Evolutionary conservation across 345 rosid species (phyloP), one percentile per base, ranked within the genome.

Genomic region (Dovyalis caffra): DNA sequence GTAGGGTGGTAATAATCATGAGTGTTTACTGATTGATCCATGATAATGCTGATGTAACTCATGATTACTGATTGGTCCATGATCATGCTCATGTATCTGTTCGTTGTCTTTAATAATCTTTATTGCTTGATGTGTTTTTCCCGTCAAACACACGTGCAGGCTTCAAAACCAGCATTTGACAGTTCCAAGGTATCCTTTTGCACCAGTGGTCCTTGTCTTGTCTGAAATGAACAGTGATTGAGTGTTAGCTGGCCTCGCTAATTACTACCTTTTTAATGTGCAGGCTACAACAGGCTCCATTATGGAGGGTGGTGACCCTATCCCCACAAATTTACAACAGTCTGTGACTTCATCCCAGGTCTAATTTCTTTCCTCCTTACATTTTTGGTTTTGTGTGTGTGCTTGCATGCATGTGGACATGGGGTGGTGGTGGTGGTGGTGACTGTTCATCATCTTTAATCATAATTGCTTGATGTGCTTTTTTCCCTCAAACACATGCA

Each of bases 181-280:
- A 71, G 66, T 38, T 71, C 74, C 49, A 71, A 71, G 74, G 74
- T 71, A 60, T 38, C 38, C 9, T 35, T 35, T 35, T 35, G 38
- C 29, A 33, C 49, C 18, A 75, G 38, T 9, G 8, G 8, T 8
- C 38, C 8, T 25, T 64, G 62, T 76, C 62, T 6, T 33, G 21
- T 49, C 47, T 68, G 8, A 67, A 26, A 71, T 70, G 47, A 28
- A 71, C 58, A 18, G 8, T 45, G n/a, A 20, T 5, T 61, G 35
- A 12, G 10, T 31, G 11, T 47, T 10, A 68, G 35, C 34, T 31
- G 47, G 23, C 40, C 75, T 62, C 43, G 29, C 43, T 23, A 6
- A 5, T 34, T 34, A 38, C 66, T 26, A 40, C 72, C 23, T 34
- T 11, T 43, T 43, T 43, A 12, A 6, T 18, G 1, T 56, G 53